Conservation (phyloP, 1,284 basidiomycete genomes). For the Wallemia mellicola region DNA sequence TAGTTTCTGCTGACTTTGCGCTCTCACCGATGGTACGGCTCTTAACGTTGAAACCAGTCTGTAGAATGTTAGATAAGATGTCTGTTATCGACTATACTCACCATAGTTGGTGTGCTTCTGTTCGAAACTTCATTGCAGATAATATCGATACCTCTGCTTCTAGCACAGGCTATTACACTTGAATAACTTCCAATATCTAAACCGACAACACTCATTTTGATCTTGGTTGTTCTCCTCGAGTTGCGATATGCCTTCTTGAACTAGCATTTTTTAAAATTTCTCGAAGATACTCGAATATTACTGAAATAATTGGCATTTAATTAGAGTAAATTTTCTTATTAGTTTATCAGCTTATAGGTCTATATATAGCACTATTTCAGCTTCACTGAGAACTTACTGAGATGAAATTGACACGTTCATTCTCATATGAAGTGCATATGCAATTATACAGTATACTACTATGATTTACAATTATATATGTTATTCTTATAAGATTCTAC, state of each 20-base stretch:
- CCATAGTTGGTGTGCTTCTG: constrained; percentile 28
- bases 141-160: constrained; percentile 78
- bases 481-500: too few relatives aligned
- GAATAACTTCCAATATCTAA: neutral
- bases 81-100: neutral
- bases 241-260: neutral
- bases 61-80: neutral
- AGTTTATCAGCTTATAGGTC: too few relatives aligned
- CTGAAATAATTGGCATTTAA: too few relatives aligned
- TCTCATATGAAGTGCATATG: too few relatives aligned
- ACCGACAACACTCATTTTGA: neutral
- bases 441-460: too few relatives aligned
- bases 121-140: constrained; percentile 87
- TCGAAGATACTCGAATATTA: neutral
- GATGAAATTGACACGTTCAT: too few relatives aligned
- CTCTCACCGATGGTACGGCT: constrained; percentile 67
- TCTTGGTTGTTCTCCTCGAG: neutral
- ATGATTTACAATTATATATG: too few relatives aligned
- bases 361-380: too few relatives aligned
- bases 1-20: constrained; percentile 88
- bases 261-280: neutral
- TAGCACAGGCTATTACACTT: constrained; percentile 19
- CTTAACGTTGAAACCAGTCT: constrained; percentile 38
- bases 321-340: too few relatives aligned
- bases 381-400: too few relatives aligned